Evolutionary conservation across 495 filamentous ascomycete genomes (phyloP).

Genomic region (Haplographium delicatum): DNA sequence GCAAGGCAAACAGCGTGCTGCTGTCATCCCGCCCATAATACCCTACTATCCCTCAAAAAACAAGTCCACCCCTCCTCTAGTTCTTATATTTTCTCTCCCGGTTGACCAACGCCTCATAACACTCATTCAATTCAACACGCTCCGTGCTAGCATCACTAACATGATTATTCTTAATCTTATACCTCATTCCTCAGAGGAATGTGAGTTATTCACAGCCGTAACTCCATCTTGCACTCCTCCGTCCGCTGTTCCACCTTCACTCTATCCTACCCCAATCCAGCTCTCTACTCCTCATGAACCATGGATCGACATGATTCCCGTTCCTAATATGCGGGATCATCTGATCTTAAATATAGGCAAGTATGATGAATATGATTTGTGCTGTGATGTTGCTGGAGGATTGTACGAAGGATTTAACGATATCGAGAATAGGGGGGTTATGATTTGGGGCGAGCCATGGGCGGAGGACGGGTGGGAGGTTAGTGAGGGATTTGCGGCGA

Average conservation of each 20-base stretch:
- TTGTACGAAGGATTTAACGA: conserved; percentile 33
- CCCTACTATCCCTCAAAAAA: conserved; percentile 1
- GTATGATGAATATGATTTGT: conserved; percentile 36
- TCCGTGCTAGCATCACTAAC: conserved; percentile 36
- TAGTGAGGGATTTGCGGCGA: conserved; percentile 33
- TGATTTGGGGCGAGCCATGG: conserved; percentile 39
- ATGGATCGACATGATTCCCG: conserved; percentile 33
- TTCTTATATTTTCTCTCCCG: conserved; percentile 32
- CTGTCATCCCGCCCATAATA: background rate
- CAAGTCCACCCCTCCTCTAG: conserved; percentile 1
- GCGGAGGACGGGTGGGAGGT: conserved; percentile 39
- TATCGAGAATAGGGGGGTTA: conserved; percentile 29
- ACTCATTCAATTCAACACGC: conserved; percentile 40
- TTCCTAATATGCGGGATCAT: conserved; percentile 27
- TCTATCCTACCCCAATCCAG: conserved; percentile 28
- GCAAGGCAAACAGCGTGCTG: background rate
- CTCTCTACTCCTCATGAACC: conserved; percentile 26
- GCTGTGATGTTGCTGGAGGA: conserved; percentile 33
- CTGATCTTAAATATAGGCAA: conserved; percentile 29
- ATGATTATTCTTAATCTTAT: conserved; percentile 27
- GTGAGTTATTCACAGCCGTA: conserved; percentile 24
- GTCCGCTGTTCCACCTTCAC: conserved; percentile 19
- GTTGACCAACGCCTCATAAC: conserved; percentile 38
- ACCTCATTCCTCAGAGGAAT: conserved; percentile 25
- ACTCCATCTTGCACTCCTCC: background rate